Base-by-base conservation (phyloP, 805 yeast genomes). In the Kuraishia ogatae region DNA sequence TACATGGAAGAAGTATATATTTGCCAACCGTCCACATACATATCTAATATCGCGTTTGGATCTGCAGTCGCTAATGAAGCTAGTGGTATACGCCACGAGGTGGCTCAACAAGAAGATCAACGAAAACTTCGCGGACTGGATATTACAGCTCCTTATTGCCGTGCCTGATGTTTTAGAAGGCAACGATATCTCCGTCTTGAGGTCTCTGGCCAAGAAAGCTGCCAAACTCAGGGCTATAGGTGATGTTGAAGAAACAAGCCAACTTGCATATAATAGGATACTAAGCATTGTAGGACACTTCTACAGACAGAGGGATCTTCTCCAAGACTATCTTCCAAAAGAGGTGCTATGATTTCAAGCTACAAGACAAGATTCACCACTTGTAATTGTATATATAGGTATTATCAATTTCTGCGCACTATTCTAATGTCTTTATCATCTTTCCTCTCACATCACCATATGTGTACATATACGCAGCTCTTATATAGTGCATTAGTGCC, bases 1-100 rank as follows among this genome's bases (percentile, higher is more conserved):
- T 47, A 65, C 70, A 17, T 79, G 83, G 83, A 75, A 76, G 55
- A 60, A 61, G 8, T 72, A 68, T 54, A 62, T 77, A 1, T 65
- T 68, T 54, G 62, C 67, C 19, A 65, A 68, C 20, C 58, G 60
- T 8, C 79, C 80, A 2, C 62, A 67, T 11, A 53, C 57, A 5
- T 64, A 60, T 5, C 55, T 69, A 11, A 50, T 75, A 21, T 63
- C 64, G 2, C 66, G 69, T 1, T 53, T 78, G n/a, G 73, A 69
- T 50, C 76, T 74, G 48, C 61, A 59, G 4, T 64, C 66, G 48
- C 62, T 65, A 20, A 61, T 76, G 50, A 67, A 73, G 50, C 61
- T 77, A 50, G 54, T 74, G 8, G 72, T 72, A n/a, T 77, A 76
- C 60, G 68, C 66, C 51, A 67, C 72, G 10, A 70, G 71, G 55